These are phyloP conservation scores for Auriscalpium orientale DNA, from an alignment of 768 basidiomycete genomes.

Conservation along the genomic window DNA sequence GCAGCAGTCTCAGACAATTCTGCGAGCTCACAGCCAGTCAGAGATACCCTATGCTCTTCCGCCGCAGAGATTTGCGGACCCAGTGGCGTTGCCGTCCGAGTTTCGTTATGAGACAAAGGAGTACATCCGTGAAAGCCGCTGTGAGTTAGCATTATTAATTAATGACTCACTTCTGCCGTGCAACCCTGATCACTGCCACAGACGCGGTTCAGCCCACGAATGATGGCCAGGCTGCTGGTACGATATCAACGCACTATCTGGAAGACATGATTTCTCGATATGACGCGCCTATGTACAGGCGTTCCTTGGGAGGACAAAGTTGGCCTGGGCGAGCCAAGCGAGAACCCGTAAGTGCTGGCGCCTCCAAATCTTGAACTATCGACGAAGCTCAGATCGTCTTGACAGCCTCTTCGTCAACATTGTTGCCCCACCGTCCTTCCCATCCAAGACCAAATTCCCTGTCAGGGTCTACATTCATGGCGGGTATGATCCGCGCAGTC, in stretches of 20 bases:
- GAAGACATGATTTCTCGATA: not conserved
- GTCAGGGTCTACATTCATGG: slow-evolving; percentile 76
- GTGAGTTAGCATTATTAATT: slow-evolving; percentile 23
- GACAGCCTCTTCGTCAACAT: slow-evolving; percentile 60
- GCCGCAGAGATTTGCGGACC: slow-evolving; percentile 58
- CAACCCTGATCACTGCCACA: slow-evolving; percentile 16
- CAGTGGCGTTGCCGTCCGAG: slow-evolving; percentile 42
- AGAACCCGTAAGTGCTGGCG: slow-evolving; percentile 50
- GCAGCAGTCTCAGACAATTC: not conserved
- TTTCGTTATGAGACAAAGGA: slow-evolving; percentile 53
- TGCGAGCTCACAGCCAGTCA: slow-evolving; percentile 18
- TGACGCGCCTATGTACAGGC: slow-evolving; percentile 24
- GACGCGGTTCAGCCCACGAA: slow-evolving; percentile 57
- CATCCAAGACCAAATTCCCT: slow-evolving; percentile 40
- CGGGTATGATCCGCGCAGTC: slow-evolving; percentile 36
- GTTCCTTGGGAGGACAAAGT: slow-evolving; percentile 49
- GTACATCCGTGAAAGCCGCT: slow-evolving; percentile 54
- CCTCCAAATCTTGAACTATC: not conserved
- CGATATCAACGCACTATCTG: not conserved
- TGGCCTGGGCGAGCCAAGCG: slow-evolving; percentile 58
- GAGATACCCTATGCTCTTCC: slow-evolving; percentile 71
- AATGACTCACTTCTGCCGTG: too few species aligned
- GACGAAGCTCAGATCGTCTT: not conserved
- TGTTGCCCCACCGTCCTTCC: slow-evolving; percentile 45
- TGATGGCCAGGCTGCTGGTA: slow-evolving; percentile 56